phyloP scores from a whole-genome alignment of 371 early-diverging fungal genomes.

The Mortierella sp. region DNA sequence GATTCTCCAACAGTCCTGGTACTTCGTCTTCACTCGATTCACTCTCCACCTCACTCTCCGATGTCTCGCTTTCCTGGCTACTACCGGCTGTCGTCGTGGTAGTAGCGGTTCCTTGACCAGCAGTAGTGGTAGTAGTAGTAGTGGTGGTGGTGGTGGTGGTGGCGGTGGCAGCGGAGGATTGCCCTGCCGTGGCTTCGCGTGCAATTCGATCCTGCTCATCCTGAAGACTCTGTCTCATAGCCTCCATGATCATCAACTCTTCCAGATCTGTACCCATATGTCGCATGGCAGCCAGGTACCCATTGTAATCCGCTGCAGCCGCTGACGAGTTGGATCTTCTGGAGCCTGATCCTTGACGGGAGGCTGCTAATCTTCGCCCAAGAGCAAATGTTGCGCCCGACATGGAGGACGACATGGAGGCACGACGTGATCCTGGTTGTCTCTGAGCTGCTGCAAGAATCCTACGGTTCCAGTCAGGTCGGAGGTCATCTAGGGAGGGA shows the following conservation, averaged over 20 bases:
- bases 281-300: conserved; percentile 70
- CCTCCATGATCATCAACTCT: conserved; percentile 93
- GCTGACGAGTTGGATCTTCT: conserved; percentile 38
- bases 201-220: conserved; percentile 65
- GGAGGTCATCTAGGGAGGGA: conserved; percentile 72
- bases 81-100: not conserved
- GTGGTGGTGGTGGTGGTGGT: not conserved
- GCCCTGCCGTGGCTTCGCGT: conserved; percentile 32
- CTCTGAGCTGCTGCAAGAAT: conserved; percentile 46
- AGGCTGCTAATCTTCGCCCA: conserved; percentile 50
- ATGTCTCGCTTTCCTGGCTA: not conserved
- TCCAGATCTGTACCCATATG: conserved; percentile 86
- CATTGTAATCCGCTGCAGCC: conserved; percentile 63
- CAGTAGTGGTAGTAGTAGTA: not conserved
- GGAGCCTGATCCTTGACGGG: conserved; percentile 28
- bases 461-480: conserved; percentile 75
- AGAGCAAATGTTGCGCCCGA: conserved; percentile 58
- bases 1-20: conserved; percentile 31
- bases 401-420: conserved; percentile 53
- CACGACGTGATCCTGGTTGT: conserved; percentile 57
- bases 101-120: too few species aligned
- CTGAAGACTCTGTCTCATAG: conserved; percentile 79
- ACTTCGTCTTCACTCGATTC: conserved; percentile 19
- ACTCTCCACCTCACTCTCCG: conserved; percentile 18
- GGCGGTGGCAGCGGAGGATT: not conserved